Percentiles rank a stretch among this genome's conserved stretches.
These are phyloP conservation scores for Chytriomyces confervae DNA, from an alignment of 192 early-diverging fungal genomes.

Conservation along the genomic window DNA sequence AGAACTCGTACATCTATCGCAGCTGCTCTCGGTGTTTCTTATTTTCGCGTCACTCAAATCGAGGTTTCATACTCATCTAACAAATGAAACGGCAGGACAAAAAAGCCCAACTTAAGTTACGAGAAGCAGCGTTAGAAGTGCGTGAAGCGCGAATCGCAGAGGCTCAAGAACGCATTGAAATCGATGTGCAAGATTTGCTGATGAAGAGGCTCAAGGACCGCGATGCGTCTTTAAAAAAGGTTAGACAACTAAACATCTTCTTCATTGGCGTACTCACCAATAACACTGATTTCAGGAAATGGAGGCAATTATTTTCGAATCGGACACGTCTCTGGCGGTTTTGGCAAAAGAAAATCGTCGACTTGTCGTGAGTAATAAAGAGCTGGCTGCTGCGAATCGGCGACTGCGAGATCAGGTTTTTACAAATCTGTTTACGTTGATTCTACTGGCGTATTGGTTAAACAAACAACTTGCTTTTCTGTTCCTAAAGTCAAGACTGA, in stretches of 20 bases:
- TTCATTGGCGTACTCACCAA: neutral
- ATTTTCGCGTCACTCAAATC: conserved; percentile 3
- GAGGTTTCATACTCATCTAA: neutral
- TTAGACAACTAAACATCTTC: neutral
- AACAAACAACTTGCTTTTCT: neutral
- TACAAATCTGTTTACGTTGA: neutral
- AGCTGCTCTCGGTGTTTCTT: conserved; percentile 8
- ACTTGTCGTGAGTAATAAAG: conserved; percentile 26
- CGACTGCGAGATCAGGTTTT: conserved; percentile 36
- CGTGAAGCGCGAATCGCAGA: neutral
- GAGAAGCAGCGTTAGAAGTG: neutral
- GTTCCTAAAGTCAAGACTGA: neutral
- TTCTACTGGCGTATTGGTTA: neutral
- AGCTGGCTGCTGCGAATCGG: conserved; percentile 28
- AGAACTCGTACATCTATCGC: conserved; percentile 27
- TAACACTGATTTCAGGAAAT: conserved; percentile 24
- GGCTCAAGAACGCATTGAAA: conserved; percentile 22
- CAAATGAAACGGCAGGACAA: neutral
- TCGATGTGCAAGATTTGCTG: conserved; percentile 21
- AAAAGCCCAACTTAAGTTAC: neutral
- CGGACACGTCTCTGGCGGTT: conserved; percentile 21
- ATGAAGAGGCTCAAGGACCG: neutral
- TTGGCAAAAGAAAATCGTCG: conserved; percentile 38
- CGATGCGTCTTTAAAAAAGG: conserved; percentile 24
- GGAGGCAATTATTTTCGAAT: conserved; percentile 20